phyloP scores from a whole-genome alignment of 2,329 filamentous ascomycete species.

The Delphinella strobiligena region DNA sequence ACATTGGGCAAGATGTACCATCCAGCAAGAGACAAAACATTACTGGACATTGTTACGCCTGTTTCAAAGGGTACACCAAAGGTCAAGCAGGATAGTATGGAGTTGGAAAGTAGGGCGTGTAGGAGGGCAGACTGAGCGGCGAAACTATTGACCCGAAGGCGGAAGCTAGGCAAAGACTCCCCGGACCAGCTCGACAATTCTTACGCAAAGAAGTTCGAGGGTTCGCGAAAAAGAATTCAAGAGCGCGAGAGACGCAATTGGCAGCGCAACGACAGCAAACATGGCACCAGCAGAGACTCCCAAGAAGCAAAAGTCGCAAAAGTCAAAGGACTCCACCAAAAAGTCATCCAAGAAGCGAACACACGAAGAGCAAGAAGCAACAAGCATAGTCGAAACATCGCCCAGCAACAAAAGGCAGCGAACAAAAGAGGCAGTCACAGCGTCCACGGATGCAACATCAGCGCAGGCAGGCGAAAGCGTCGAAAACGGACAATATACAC shows the following conservation, averaged over 20 bases:
- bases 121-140: neutral
- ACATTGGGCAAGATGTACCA: slow-evolving; percentile 53
- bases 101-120: no score
- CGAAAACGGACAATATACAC: neutral
- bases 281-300: slow-evolving; percentile 14
- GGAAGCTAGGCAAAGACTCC: neutral
- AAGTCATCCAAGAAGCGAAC: slow-evolving; percentile 18
- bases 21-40: slow-evolving; percentile 43
- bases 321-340: slow-evolving; percentile 24
- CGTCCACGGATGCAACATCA: slow-evolving; percentile 3
- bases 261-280: neutral
- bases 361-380: slow-evolving; percentile 9
- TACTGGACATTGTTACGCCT: slow-evolving; percentile 31
- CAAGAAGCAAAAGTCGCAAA: slow-evolving; percentile 23
- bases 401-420: slow-evolving; percentile 10
- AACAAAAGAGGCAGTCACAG: slow-evolving; percentile 2
- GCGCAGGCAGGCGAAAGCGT: neutral
- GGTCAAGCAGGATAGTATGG: no score
- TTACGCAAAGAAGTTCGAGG: neutral
- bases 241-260: no score
- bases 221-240: neutral
- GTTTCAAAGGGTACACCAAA: no score
- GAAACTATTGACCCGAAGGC: neutral
- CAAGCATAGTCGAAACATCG: slow-evolving; percentile 6
- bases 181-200: neutral